Evolutionary conservation across 257 asterid species (phyloP).

Genomic region (Lantana camara): DNA sequence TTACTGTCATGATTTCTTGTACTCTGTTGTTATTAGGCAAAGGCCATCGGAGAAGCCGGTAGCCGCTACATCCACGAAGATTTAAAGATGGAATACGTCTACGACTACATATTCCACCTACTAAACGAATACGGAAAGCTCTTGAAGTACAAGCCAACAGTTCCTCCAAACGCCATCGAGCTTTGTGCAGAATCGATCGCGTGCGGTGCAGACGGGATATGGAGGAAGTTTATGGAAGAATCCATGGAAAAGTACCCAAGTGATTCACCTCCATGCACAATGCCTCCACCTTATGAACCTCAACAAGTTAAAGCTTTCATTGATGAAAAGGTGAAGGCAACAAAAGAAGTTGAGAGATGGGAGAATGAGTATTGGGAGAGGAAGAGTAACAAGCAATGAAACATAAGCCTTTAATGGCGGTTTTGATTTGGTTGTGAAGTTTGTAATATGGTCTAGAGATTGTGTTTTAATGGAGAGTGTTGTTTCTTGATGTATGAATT

Average conservation of each 20-base stretch:
- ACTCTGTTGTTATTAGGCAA: no score
- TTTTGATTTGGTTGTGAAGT: no score
- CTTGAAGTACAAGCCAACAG: constrained; percentile 21
- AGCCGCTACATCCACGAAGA: neutral
- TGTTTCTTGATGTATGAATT: neutral
- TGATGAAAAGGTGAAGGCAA: neutral
- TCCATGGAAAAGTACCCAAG: constrained; percentile 13
- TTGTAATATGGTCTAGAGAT: neutral
- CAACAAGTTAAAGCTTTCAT: neutral
- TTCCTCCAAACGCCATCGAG: constrained; percentile 20
- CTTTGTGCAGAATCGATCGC: constrained; percentile 24
- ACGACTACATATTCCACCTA: constrained; percentile 27
- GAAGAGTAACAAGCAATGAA: no score
- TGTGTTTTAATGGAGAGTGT: neutral
- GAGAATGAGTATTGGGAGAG: neutral
- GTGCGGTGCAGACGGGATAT: neutral
- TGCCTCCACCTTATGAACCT: constrained; percentile 20
- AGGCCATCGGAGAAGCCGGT: neutral
- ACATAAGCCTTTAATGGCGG: no score
- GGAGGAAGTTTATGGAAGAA: constrained; percentile 24
- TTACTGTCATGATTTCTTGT: no score
- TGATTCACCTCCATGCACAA: constrained; percentile 8
- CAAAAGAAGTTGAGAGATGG: neutral
- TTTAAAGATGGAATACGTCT: constrained; percentile 23
- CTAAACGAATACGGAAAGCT: constrained; percentile 30